Evolutionary conservation across 257 asterid genomes (phyloP), one percentile per base, ranked within the genome.

Genomic region (Solanum rostratum): DNA sequence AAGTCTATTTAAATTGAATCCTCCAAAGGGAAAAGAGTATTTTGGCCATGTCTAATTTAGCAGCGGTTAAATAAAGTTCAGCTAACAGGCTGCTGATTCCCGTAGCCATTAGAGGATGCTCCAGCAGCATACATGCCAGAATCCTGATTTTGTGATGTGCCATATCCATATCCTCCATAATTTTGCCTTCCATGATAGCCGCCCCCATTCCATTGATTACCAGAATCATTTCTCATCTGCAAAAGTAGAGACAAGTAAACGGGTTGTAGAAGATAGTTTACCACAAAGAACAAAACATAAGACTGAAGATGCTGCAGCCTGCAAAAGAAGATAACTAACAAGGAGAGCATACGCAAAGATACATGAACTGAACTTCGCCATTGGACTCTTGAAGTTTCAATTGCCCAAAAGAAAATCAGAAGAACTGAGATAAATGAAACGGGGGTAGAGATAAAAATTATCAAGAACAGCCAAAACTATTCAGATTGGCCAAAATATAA

Each of bases 131-230:
- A 85, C 88, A 86, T 86, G 83, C 83, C 71, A 45, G 86, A 79
- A 55, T 86, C 90, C 89, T 85, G 89, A 85, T 85, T 80, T 43
- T 86, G 87, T 10, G 85, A 84, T 84, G 85, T 84, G 22, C 69
- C 74, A 39, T 94, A 91, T 89, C 96, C 97, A 71, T 94, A 92
- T 15, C 99, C 95, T 50, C 91, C 92, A 90, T 92, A 90, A 8
- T 88, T 93, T 82, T 94, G 98, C 89, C 94, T 91, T 80, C 90
- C 95, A 52, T 94, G 84, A 89, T 89, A 91, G 24, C 87, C 88
- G 8, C 87, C 89, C 37, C 94, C 97, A 4, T 92, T 91, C 94
- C 96, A 88, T 10, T 91, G 92, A 54, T 92, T 87, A 39, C 89
- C 89, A 30, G 84, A 84, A 79, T 95, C 98, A 87, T 71, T 84